These are phyloP conservation scores for Calycina marina DNA, from an alignment of 2,329 filamentous ascomycete genomes.

Conservation along the genomic window DNA sequence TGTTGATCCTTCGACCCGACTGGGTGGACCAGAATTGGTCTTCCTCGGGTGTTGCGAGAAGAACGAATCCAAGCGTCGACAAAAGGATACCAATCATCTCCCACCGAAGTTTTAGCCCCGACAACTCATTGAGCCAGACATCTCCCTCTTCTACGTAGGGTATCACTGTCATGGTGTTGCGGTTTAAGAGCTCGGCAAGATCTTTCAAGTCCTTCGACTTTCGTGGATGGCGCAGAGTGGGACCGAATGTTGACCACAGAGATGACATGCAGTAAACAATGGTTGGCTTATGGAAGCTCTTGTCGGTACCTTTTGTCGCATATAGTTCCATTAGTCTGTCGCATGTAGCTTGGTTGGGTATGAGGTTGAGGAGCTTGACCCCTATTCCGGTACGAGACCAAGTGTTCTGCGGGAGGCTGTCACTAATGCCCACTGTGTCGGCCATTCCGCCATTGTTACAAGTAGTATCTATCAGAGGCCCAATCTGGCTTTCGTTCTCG, in stretches of 20 bases:
- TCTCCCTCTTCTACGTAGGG: not conserved
- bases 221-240: conserved; percentile 12
- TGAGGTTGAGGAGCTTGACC: conserved; percentile 13
- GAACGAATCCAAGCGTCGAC: not conserved
- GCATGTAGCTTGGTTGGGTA: conserved; percentile 17
- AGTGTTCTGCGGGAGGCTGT: conserved; percentile 14
- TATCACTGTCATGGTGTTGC: not conserved
- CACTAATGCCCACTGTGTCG: conserved; percentile 10
- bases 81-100: conserved; percentile 12
- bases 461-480: conserved; percentile 14
- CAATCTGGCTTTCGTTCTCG: conserved; percentile 17
- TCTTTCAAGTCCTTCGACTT: conserved; percentile 13
- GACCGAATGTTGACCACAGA: conserved; percentile 15
- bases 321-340: conserved; percentile 16
- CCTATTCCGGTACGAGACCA: conserved; percentile 14
- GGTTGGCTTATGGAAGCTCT: conserved; percentile 8
- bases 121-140: conserved; percentile 16
- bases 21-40: conserved; percentile 17
- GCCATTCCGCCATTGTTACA: conserved; percentile 13
- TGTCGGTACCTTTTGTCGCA: conserved; percentile 10
- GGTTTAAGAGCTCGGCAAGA: not conserved
- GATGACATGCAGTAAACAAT: conserved; percentile 9
- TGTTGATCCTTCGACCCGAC: conserved; percentile 12
- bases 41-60: conserved; percentile 10
- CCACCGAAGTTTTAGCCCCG: conserved; percentile 20